phyloP scores from a whole-genome alignment of 73 alveolate species.

The Paramecium primaurelia region DNA sequence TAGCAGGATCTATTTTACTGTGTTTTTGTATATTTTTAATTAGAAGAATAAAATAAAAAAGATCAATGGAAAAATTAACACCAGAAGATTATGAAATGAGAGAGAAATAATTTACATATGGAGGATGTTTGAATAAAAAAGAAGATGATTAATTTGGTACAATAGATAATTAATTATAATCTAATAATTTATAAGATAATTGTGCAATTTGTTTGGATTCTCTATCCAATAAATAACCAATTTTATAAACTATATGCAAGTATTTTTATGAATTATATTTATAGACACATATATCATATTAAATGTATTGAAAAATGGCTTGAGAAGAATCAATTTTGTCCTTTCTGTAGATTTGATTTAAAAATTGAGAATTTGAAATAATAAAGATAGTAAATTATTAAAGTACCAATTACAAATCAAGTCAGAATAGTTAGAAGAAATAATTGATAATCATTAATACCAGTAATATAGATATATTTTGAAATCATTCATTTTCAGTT shows the following conservation, averaged over 20 bases:
- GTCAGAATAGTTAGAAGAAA: neutral
- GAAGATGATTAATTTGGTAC: neutral
- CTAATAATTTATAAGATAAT: neutral
- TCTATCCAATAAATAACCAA: neutral
- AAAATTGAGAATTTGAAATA: neutral
- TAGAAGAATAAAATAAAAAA: neutral
- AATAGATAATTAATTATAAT: neutral
- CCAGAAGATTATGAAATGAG: neutral
- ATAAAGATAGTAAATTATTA: neutral
- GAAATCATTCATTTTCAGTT: neutral
- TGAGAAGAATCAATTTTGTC: neutral
- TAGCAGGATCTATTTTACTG: neutral
- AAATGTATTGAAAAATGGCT: neutral
- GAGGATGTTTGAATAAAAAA: neutral
- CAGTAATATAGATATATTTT: neutral
- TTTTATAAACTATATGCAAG: neutral
- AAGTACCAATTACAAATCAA: neutral
- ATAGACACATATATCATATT: neutral
- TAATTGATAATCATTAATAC: neutral
- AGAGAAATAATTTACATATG: neutral
- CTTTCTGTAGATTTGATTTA: neutral
- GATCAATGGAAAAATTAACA: neutral
- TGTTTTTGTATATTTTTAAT: neutral
- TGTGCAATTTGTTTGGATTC: neutral
- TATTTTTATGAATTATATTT: neutral